Evolutionary conservation across 2,329 filamentous ascomycete genomes (phyloP).

Genomic region (Monosporascus ibericus): DNA sequence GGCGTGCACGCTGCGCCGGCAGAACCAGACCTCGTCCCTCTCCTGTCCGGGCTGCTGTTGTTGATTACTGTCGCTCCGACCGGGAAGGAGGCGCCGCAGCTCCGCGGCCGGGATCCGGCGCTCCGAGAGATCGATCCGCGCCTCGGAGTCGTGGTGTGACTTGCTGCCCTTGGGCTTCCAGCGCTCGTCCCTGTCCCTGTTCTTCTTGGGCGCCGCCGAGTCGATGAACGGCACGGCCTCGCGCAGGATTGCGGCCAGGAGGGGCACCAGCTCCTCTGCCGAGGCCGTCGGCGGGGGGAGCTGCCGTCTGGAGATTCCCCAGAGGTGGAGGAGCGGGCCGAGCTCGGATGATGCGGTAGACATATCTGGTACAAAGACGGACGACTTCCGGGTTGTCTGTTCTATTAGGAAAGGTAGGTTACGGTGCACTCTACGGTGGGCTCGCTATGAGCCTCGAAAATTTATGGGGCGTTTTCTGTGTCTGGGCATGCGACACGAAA

Average conservation of each 20-base stretch:
- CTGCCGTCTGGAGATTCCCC: slow-evolving; percentile 42
- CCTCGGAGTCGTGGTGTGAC: slow-evolving; percentile 40
- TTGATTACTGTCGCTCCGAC: background rate
- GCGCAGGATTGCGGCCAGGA: slow-evolving; percentile 47
- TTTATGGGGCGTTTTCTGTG: no score
- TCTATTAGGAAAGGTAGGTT: background rate
- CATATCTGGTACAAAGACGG: background rate
- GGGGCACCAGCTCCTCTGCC: slow-evolving; percentile 38
- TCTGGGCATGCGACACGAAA: no score
- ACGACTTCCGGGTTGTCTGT: background rate
- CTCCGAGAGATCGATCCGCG: slow-evolving; percentile 48
- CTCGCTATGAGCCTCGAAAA: no score
- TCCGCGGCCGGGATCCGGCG: slow-evolving; percentile 27
- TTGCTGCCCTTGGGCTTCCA: slow-evolving; percentile 49
- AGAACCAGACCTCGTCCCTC: slow-evolving; percentile 55
- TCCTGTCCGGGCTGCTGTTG: slow-evolving; percentile 4
- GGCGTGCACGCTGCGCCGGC: slow-evolving; percentile 55
- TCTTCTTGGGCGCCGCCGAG: slow-evolving; percentile 39
- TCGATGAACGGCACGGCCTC: slow-evolving; percentile 56
- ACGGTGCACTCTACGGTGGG: no score
- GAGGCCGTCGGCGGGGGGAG: slow-evolving; percentile 37
- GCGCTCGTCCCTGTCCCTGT: slow-evolving; percentile 29
- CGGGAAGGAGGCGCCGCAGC: background rate
- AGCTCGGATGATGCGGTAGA: slow-evolving; percentile 18
- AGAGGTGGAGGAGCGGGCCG: slow-evolving; percentile 47